Evolutionary conservation across 768 basidiomycete species (phyloP), one percentile per base, ranked within the genome.

Genomic region (Terana coerulea): DNA sequence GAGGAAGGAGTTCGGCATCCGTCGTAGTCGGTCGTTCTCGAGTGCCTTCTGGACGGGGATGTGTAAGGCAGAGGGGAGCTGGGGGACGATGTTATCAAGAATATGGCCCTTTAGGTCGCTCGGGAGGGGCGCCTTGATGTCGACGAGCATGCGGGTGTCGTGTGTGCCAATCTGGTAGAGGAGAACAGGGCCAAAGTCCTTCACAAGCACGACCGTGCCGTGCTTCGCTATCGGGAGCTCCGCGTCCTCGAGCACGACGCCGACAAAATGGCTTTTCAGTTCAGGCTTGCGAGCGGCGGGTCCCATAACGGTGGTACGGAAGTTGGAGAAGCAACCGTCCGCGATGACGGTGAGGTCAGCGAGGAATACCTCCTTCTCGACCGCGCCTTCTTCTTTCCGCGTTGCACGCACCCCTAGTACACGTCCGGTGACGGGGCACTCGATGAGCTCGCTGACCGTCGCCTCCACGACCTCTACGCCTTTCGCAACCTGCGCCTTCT

Each of bases 1-100:
- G 1, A 99, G 77, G 75, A 90, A 97, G 0, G 91, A 88, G 66
- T 98, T 98, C 28, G 97, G 95, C 95, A 98, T 98, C 17, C 84
- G 83, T 12, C 92, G 79, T 15, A 97, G 73, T 19, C 91, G 84
- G 63, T 91, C 83, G 26, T 75, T 82, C n/a, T 83, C 75, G n/a
- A 97, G 72, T 0, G 92, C 88, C 25, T 64, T 71, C 40, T 74
- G 73, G 42, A 95, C 76, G 28, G 91, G 72, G 4, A 72, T 60
- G 26, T 88, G 88, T 7, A 97, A 73, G 3, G 81, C 68, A 0
- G 79, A 55, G 1, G 97, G 97, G 25, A 98, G 84, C 64, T 88
- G 81, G 2, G 94, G 93, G 28, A 89, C 69, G 59, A 97, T 78
- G 40, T 88, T 77, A 4, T 71, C 66, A 5, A 86, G 72, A 52